Evolutionary conservation across 2,329 filamentous ascomycete species (phyloP).

Genomic region (Hypoxylon sp.): DNA sequence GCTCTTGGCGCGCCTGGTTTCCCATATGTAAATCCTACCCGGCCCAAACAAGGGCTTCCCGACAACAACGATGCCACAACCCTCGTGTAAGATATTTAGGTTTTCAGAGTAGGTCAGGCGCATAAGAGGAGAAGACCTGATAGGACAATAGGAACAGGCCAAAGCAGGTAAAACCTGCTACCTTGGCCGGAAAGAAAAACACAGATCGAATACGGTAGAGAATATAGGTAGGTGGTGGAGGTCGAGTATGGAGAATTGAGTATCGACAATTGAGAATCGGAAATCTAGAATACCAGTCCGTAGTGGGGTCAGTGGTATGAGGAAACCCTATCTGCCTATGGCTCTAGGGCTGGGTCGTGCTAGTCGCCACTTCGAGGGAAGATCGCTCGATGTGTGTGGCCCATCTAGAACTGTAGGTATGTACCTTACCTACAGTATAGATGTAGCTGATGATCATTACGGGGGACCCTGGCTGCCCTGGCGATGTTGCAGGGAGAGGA

Average conservation of each 20-base stretch:
- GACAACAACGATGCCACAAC: background rate
- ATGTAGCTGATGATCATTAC: background rate
- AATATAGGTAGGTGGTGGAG: background rate
- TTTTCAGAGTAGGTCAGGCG: background rate
- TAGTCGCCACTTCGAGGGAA: constrained; percentile 26
- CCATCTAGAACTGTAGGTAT: background rate
- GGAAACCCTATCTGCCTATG: constrained; percentile 9
- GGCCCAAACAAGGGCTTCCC: constrained; percentile 8
- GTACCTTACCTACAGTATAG: constrained; percentile 2
- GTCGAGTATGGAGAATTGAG: constrained; percentile 17
- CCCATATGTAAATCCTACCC: constrained; percentile 22
- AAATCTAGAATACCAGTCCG: constrained; percentile 30
- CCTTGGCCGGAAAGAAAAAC: background rate
- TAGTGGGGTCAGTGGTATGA: constrained; percentile 7
- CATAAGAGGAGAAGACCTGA: background rate
- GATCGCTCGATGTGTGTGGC: constrained; percentile 3
- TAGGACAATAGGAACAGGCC: background rate
- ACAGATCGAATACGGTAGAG: constrained; percentile 7
- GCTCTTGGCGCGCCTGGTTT: constrained; percentile 10
- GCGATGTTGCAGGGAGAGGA: constrained; percentile 9
- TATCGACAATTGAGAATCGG: constrained; percentile 25
- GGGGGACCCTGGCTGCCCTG: background rate
- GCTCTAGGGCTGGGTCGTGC: background rate
- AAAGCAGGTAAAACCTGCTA: constrained; percentile 6
- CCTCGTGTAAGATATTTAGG: constrained; percentile 14